Conservation (phyloP, 352 stramenopile species). For the Phytophthora capsici region DNA sequence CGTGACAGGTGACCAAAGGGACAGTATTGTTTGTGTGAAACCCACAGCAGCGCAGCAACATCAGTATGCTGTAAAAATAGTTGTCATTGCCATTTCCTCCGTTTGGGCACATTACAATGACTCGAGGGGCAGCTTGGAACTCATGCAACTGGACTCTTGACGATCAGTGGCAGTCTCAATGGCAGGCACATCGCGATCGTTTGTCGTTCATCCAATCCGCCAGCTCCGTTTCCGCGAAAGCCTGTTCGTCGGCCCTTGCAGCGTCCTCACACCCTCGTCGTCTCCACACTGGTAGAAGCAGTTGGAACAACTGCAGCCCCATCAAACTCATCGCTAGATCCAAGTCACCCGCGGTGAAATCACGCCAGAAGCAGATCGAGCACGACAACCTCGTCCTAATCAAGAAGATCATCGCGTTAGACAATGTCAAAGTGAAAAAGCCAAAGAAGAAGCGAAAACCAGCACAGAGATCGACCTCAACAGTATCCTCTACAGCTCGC, state of each 20-base stretch:
- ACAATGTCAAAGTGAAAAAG: slow-evolving; percentile 31
- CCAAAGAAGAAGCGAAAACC: slow-evolving; percentile 20
- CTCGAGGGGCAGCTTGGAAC: slow-evolving; percentile 44
- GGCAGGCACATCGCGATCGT: slow-evolving; percentile 49
- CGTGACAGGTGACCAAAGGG: too few species aligned
- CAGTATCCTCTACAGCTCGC: background rate
- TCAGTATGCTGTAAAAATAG: slow-evolving; percentile 19
- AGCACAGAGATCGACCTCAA: background rate
- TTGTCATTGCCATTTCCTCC: slow-evolving; percentile 3
- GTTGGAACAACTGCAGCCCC: background rate
- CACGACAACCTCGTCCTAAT: slow-evolving; percentile 66
- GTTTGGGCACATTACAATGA: slow-evolving; percentile 19
- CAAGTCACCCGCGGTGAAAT: slow-evolving; percentile 55
- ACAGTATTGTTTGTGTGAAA: too few species aligned
- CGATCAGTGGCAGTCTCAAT: slow-evolving; percentile 46
- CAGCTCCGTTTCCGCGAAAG: slow-evolving; percentile 27
- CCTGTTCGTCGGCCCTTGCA: slow-evolving; percentile 34
- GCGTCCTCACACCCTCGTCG: slow-evolving; percentile 30
- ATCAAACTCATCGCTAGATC: slow-evolving; percentile 34
- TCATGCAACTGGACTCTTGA: slow-evolving; percentile 53
- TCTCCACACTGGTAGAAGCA: slow-evolving; percentile 26
- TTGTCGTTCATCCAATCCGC: slow-evolving; percentile 55
- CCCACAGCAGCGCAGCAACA: too few species aligned
- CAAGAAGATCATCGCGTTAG: slow-evolving; percentile 61
- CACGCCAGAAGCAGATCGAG: slow-evolving; percentile 60